phyloP scores from a whole-genome alignment of 2,329 filamentous ascomycete species.

The Clarireedia monteithiana region DNA sequence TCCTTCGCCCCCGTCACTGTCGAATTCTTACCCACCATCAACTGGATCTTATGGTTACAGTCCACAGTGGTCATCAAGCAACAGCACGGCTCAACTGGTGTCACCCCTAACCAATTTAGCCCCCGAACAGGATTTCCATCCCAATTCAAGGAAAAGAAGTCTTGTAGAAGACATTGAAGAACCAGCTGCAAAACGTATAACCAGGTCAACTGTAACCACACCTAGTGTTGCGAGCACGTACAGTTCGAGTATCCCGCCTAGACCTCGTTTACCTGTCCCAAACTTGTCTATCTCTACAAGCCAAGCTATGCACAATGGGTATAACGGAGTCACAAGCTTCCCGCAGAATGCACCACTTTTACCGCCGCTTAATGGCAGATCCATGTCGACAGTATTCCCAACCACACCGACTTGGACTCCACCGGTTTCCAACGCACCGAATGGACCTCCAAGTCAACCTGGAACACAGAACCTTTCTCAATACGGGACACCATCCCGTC shows the following conservation, averaged over 20 bases:
- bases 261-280: slow-evolving; percentile 58
- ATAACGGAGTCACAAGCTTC: slow-evolving; percentile 16
- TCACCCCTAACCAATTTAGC: slow-evolving; percentile 30
- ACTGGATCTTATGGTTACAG: slow-evolving; percentile 22
- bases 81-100: slow-evolving; percentile 29
- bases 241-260: slow-evolving; percentile 11
- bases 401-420: slow-evolving; percentile 41
- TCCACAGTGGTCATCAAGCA: slow-evolving; percentile 29
- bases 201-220: slow-evolving; percentile 17
- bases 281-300: slow-evolving; percentile 48
- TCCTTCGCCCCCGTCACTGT: slow-evolving; percentile 38
- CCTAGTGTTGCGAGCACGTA: slow-evolving; percentile 8
- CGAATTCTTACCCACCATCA: slow-evolving; percentile 31
- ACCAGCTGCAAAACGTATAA: slow-evolving; percentile 43
- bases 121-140: slow-evolving; percentile 30
- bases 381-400: slow-evolving; percentile 71
- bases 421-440: slow-evolving; percentile 31
- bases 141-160: slow-evolving; percentile 45
- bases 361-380: slow-evolving; percentile 36
- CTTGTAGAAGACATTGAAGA: slow-evolving; percentile 46
- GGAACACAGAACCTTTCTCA: slow-evolving; percentile 3
- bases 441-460: slow-evolving; percentile 11
- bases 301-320: slow-evolving; percentile 20
- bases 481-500: slow-evolving; percentile 28
- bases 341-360: slow-evolving; percentile 24